Evolutionary conservation across 192 early-diverging fungal genomes (phyloP), one percentile per base, ranked within the genome.

Genomic region (Umbelopsis sp.): DNA sequence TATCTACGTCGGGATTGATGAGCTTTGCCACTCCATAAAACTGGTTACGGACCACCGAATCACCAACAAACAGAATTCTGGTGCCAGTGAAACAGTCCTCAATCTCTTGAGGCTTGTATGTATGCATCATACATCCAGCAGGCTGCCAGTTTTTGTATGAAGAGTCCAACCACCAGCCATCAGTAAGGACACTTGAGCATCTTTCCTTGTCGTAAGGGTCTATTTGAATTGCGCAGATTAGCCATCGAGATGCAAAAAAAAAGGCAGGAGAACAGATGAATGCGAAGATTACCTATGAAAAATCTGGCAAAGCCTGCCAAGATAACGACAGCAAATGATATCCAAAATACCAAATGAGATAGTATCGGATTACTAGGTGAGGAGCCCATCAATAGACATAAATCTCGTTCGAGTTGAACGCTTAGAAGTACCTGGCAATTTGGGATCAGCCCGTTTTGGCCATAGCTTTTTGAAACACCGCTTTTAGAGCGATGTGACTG

Each of bases 11-110:
- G 0, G 81, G 73, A 2, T 86, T 70, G 21, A 90, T 73, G 25
- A 82, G 70, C n/a, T 78, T 71, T 16, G 80, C 82, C 26, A 89
- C 47, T 1, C 89, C 80, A 43, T 85, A 80, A 69, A 87, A 92
- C 44, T 88, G 83, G 51, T 83, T 77, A 16, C 93, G 85, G 32
- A 85, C 80, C 1, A 87, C 78, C 0, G 91, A 93, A 77, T 94
- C 91, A 31, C 93, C 91, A 59, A 90, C 80, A 73, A 88, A 89
- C 22, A 90, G 75, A 20, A 85, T 74, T 14, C 83, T 78, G 6
- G 81, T 71, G 34, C 78, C 70, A 16, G 44, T 74, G 2, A 91
- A 59, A 67, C 92, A 93, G 12, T 43, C 70, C 0, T 43, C 31
- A 7, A 85, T 52, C 22, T 86, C 79, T n/a, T 72, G 29, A 3